Evolutionary conservation across 257 asterid species (phyloP), one percentile per base, ranked within the genome.

Genomic region (Vinca minor): DNA sequence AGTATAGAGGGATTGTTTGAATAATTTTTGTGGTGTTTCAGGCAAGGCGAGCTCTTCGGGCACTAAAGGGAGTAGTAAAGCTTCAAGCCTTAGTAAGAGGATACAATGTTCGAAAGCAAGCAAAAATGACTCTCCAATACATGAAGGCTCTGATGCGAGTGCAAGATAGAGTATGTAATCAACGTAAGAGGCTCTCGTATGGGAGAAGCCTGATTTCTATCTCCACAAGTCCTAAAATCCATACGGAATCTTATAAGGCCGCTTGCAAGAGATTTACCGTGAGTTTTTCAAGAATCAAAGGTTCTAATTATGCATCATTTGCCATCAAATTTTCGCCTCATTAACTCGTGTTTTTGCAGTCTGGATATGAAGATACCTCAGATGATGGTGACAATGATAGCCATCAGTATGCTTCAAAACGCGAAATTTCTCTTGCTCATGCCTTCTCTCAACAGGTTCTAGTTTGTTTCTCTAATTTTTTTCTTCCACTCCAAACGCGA

Each of bases 31-130:
- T 20, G 47, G 31, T 42, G 39, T 28, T 34, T 70, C 59, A 92
- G 98, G 96, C 97, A 56, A 87, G 96, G 70, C 82, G 81, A 65
- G 98, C 98, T 28, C 81, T 85, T 13, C 31, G 75, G 64, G 97
- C 95, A 1, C 73, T 92, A 41, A 84, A 78, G 74, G 98, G 98
- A 0, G 68, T 92, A 1, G 98, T 92, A 46, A 84, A 79, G 73
- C 78, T 92, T 63, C 97, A 92, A 82, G 96, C 97, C 2, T 52
- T 92, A 9, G 76, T 87, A 71, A 77, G 98, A 68, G 98, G 96
- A 3, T 81, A 85, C 63, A 84, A 75, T 18, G 96, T 87, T 2
- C 81, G 98, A 8, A 87, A 73, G 71, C 81, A 90, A 64, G 89
- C 98, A 9, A 85, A 85, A 58, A 78, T 72, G 88, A 89, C 97